Evolutionary conservation across 306 rosid species (phyloP), one percentile per base, ranked within the genome.

Genomic region (Prunus mume): DNA sequence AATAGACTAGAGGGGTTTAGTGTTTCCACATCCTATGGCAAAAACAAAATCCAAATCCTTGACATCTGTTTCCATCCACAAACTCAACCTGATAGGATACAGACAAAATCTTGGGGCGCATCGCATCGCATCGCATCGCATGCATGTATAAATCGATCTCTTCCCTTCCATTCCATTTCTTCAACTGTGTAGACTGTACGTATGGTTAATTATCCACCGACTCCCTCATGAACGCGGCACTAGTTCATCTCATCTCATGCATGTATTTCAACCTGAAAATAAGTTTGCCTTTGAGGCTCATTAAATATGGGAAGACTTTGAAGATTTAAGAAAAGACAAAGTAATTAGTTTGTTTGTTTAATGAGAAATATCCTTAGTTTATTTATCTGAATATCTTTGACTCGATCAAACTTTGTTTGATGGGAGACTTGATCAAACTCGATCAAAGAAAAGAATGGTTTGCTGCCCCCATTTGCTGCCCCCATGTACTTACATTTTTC

Each of bases 1-100:
- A 79, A 80, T 83, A 87, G 94, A 88, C 90, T 69, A 27, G 60
- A 63, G 76, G 68, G 75, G 55, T 77, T 27, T 73, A 56, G 72
- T 77, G 90, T 85, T 78, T 86, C 87, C 72, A 75, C 66, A 79
- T 25, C 54, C 81, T 57, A 56, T 62, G 74, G 83, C 91, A 90
- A 87, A 91, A 88, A 76, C 85, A 84, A 86, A 90, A 88, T 87
- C 86, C 79, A 69, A 85, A 88, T 87, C 89, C 85, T 86, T 86
- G 89, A 88, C 76, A 83, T 79, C 57, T 30, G 76, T 68, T 82
- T 77, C 82, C 75, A 15, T 74, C 19, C 74, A 57, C 52, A 47
- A 17, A n/a, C 27, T 11, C 69, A 20, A 69, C 56, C 80, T 18
- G 64, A 83, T 34, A 6, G 41, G 41, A 34, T 74, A 68, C 46